Evolutionary conservation across 163 green algal genomes (phyloP).

Genomic region (Prototheca cutis): DNA sequence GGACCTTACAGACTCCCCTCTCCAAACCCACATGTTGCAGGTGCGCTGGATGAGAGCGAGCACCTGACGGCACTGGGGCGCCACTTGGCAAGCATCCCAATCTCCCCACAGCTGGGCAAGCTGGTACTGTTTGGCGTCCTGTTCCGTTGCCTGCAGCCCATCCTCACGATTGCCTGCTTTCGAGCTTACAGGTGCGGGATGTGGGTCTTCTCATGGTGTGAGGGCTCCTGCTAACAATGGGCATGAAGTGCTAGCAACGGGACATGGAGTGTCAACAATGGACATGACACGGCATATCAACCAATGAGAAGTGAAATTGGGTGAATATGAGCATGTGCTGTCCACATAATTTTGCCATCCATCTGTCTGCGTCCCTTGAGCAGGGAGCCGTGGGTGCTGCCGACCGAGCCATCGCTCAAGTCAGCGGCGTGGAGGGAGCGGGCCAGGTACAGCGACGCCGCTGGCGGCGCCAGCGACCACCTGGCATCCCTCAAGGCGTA

Average conservation of each 20-base stretch:
- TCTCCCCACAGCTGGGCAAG: constrained; percentile 65
- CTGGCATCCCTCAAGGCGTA: constrained; percentile 48
- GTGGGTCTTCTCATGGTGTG: too few species aligned
- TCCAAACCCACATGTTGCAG: too few species aligned
- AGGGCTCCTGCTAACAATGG: too few species aligned
- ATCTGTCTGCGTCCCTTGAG: too few species aligned
- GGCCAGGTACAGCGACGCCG: background rate
- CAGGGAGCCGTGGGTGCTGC: constrained; percentile 65
- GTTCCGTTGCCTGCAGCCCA: constrained; percentile 63
- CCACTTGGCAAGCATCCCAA: constrained; percentile 73
- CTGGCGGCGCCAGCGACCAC: constrained; percentile 58
- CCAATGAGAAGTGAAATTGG: too few species aligned
- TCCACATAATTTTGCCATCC: too few species aligned
- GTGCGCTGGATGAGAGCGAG: constrained; percentile 35
- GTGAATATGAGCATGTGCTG: too few species aligned
- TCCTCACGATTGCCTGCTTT: constrained; percentile 67
- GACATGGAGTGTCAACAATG: too few species aligned
- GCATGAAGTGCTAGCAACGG: too few species aligned
- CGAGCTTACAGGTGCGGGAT: constrained; percentile 47
- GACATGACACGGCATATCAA: too few species aligned
- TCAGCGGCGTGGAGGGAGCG: constrained; percentile 17
- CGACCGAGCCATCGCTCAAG: constrained; percentile 25
- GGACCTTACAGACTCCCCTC: too few species aligned
- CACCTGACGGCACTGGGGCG: constrained; percentile 66
- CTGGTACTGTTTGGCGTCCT: constrained; percentile 71